Evolutionary conservation across 495 filamentous ascomycete genomes (phyloP).

Genomic region (Lophiotrema nucula): DNA sequence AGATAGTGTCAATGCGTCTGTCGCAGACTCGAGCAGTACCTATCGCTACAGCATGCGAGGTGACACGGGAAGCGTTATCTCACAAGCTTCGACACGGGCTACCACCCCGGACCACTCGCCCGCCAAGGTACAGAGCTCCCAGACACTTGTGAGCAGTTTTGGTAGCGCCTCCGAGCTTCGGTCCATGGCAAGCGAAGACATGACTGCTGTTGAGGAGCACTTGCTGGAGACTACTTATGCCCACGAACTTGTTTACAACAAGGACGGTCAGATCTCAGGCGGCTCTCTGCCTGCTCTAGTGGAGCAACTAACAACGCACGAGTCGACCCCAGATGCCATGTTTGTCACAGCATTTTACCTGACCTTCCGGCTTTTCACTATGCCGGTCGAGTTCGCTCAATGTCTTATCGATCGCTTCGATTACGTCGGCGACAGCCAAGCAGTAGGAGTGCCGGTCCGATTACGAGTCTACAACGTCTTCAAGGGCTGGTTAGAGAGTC

Average conservation of each 20-base stretch:
- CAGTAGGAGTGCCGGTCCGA: conserved; percentile 74
- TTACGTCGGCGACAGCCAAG: conserved; percentile 75
- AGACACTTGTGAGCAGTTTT: conserved; percentile 41
- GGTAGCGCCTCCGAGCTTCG: conserved; percentile 41
- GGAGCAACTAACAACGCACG: conserved; percentile 88
- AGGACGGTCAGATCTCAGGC: conserved; percentile 91
- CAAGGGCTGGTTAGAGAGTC: conserved; percentile 95
- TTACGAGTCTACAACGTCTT: conserved; percentile 93
- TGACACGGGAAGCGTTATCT: conserved; percentile 77
- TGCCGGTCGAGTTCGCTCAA: conserved; percentile 74
- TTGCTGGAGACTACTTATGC: conserved; percentile 81
- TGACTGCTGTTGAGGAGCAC: conserved; percentile 74
- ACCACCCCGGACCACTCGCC: conserved; percentile 75
- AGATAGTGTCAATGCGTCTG: conserved; percentile 53
- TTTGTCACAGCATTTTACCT: conserved; percentile 96
- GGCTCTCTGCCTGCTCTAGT: conserved; percentile 89
- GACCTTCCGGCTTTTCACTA: conserved; percentile 93
- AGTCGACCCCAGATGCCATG: conserved; percentile 86
- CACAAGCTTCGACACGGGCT: conserved; percentile 80
- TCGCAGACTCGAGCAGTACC: conserved; percentile 67
- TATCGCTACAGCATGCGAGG: conserved; percentile 71
- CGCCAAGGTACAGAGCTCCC: conserved; percentile 37
- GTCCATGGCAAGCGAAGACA: conserved; percentile 59
- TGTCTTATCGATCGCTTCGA: conserved; percentile 86
- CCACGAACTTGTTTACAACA: conserved; percentile 87